A percentile compares a stretch with the other conserved stretches of the same genome.
phyloP scores from a whole-genome alignment of 768 basidiomycete genomes.

The Pisolithus albus region DNA sequence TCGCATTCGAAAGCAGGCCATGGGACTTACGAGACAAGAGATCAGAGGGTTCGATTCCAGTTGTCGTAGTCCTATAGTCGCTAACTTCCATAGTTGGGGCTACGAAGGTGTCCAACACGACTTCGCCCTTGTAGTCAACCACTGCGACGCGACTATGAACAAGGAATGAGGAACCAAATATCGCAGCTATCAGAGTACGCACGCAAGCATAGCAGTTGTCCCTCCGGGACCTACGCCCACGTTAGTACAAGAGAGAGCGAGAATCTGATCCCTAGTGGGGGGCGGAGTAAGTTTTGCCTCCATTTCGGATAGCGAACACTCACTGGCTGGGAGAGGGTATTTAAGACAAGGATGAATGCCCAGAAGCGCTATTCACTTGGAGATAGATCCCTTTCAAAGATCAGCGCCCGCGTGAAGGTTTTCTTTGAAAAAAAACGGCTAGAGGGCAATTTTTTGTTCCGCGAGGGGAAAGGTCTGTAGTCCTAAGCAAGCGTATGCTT shows the following conservation, averaged over 20 bases:
- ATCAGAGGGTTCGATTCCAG: constrained; percentile 43
- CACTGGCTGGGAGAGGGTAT: constrained; percentile 15
- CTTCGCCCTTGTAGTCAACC: constrained; percentile 51
- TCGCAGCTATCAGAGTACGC: constrained; percentile 24
- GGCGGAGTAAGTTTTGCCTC: constrained; percentile 25
- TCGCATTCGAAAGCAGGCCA: background rate
- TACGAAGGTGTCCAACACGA: constrained; percentile 59
- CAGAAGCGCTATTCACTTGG: background rate
- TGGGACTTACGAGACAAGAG: constrained; percentile 32
- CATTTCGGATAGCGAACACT: constrained; percentile 20
- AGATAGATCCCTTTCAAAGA: background rate
- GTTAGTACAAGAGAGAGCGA: constrained; percentile 57
- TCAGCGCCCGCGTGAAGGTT: background rate
- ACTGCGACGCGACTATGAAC: constrained; percentile 42
- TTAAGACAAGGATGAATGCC: constrained; percentile 10
- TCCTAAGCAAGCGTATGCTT: too few relatives aligned
- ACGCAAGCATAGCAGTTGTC: constrained; percentile 80
- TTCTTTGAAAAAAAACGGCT: background rate
- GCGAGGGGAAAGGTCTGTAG: background rate
- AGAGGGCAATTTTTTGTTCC: background rate
- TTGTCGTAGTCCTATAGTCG: constrained; percentile 65
- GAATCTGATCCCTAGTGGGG: constrained; percentile 38
- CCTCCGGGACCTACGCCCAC: constrained; percentile 81
- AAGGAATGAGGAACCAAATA: constrained; percentile 6
- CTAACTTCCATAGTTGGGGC: constrained; percentile 60